Evolutionary conservation across 495 filamentous ascomycete species (phyloP).

Genomic region (Astrothelium subdiscretum): DNA sequence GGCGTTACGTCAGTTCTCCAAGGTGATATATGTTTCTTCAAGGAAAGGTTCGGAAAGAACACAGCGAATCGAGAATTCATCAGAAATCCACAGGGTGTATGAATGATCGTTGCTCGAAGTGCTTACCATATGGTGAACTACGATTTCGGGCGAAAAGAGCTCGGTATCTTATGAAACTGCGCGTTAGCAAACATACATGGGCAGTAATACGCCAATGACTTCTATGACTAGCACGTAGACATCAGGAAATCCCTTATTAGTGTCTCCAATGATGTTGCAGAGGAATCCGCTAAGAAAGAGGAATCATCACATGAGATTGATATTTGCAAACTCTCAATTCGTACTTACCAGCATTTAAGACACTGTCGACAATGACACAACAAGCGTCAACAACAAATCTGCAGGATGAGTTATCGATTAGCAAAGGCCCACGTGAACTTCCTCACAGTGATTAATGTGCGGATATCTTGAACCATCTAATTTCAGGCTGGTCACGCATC

Average conservation of each 20-base stretch:
- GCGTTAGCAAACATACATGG: not conserved
- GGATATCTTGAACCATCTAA: conserved; percentile 13
- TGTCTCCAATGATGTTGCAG: not conserved
- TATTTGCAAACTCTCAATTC: too few species aligned
- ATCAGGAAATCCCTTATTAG: not conserved
- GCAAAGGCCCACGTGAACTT: too few species aligned
- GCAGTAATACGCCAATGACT: not conserved
- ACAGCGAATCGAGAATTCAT: conserved; percentile 68
- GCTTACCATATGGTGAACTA: too few species aligned
- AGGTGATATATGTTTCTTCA: conserved; percentile 79
- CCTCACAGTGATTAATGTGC: too few species aligned
- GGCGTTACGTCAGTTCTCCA: conserved; percentile 70
- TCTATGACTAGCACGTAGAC: not conserved
- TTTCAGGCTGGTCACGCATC: conserved; percentile 22
- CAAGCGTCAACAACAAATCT: too few species aligned
- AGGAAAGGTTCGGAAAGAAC: conserved; percentile 66
- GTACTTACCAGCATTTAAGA: too few species aligned
- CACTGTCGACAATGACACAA: too few species aligned
- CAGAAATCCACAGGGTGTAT: conserved; percentile 38
- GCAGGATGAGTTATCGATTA: too few species aligned
- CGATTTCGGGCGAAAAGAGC: too few species aligned
- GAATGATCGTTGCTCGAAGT: too few species aligned
- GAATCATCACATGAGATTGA: conserved; percentile 3
- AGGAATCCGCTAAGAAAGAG: not conserved
- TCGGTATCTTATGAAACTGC: too few species aligned